phyloP scores from a whole-genome alignment of 495 filamentous ascomycete species.

The Rostrohypoxylon terebratum region DNA sequence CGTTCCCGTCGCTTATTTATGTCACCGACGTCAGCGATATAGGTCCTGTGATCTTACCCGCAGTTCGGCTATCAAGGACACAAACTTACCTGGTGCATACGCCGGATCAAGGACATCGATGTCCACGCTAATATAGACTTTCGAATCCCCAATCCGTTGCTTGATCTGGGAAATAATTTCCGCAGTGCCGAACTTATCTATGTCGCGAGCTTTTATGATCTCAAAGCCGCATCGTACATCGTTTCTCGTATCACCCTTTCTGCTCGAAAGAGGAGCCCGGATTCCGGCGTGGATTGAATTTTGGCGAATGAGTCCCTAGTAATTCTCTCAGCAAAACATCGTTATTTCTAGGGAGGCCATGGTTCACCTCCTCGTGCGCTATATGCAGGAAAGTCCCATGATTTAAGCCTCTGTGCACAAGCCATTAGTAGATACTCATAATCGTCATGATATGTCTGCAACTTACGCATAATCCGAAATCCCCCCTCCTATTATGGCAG shows the following conservation, averaged over 20 bases:
- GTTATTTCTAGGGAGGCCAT: neutral
- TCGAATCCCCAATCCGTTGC: constrained; percentile 77
- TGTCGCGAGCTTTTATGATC: constrained; percentile 82
- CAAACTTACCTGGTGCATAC: constrained; percentile 52
- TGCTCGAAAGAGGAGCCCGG: constrained; percentile 77
- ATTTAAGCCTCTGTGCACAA: constrained; percentile 69
- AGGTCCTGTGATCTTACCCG: constrained; percentile 36
- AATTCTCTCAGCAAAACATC: constrained; percentile 64
- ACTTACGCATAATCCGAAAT: constrained; percentile 59
- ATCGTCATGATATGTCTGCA: neutral
- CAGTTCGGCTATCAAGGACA: constrained; percentile 57
- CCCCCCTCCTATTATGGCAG: constrained; percentile 60
- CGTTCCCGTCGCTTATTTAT: constrained; percentile 75
- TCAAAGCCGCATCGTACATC: constrained; percentile 87
- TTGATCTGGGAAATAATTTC: constrained; percentile 82
- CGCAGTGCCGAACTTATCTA: constrained; percentile 77
- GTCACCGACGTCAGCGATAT: constrained; percentile 5
- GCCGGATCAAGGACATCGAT: constrained; percentile 91
- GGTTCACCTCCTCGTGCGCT: constrained; percentile 56
- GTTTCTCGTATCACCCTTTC: constrained; percentile 78
- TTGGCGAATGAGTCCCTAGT: constrained; percentile 80
- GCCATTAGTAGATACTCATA: neutral
- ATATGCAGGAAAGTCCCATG: constrained; percentile 77
- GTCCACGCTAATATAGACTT: constrained; percentile 87
- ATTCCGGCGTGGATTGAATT: constrained; percentile 89